These are phyloP conservation scores for Mortierella polycephala DNA, from an alignment of 371 early-diverging fungal genomes.

Conservation along the genomic window DNA sequence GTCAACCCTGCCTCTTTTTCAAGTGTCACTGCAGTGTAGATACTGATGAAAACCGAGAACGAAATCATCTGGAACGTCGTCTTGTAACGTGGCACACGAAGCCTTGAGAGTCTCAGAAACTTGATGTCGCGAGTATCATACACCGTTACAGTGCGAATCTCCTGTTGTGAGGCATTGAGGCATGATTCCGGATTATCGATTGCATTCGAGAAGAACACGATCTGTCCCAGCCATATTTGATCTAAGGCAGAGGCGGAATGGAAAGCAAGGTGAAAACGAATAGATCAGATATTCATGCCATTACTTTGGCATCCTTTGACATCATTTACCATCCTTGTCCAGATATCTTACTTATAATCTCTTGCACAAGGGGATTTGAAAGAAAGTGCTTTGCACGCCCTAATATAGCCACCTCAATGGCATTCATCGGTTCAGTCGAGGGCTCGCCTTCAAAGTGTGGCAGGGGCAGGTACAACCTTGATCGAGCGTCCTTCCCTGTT, in stretches of 20 bases:
- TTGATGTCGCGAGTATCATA: slow-evolving; percentile 42
- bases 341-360: slow-evolving; percentile 50
- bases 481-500: slow-evolving; percentile 42
- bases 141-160: slow-evolving; percentile 46
- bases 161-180: slow-evolving; percentile 44
- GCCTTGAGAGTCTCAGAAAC: slow-evolving; percentile 47
- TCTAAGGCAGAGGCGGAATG: slow-evolving; percentile 17
- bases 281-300: not conserved
- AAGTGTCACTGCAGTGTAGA: slow-evolving; percentile 50
- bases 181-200: slow-evolving; percentile 52
- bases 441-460: slow-evolving; percentile 50
- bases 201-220: slow-evolving; percentile 54
- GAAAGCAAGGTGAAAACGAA: not conserved
- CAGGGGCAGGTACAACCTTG: slow-evolving; percentile 43
- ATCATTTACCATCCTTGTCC: not conserved
- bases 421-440: slow-evolving; percentile 52
- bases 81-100: slow-evolving; percentile 55
- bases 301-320: not conserved
- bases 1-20: slow-evolving; percentile 31
- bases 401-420: slow-evolving; percentile 54
- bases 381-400: slow-evolving; percentile 55
- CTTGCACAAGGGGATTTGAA: slow-evolving; percentile 52
- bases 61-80: slow-evolving; percentile 51
- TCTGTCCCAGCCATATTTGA: slow-evolving; percentile 55
- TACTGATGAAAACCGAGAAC: slow-evolving; percentile 36